phyloP scores from a whole-genome alignment of 306 rosid genomes.

The Quercus bicolor region DNA sequence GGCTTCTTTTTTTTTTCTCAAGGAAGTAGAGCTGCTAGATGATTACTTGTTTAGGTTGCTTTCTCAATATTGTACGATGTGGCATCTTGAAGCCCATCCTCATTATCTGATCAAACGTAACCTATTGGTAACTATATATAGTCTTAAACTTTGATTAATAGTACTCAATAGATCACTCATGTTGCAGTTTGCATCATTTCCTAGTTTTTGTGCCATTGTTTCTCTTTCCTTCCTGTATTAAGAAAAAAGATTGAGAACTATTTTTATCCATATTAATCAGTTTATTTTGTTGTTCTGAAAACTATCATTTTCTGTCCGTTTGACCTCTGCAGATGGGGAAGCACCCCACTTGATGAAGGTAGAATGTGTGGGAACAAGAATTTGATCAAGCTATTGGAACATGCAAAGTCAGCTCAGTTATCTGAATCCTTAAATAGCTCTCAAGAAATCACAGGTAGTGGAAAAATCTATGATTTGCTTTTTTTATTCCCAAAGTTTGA shows the following conservation, averaged over 20 bases:
- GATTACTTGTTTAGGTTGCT: not conserved
- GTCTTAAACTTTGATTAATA: not conserved
- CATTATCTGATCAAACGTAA: not conserved
- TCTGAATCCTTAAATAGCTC: slow-evolving; percentile 37
- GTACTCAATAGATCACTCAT: not conserved
- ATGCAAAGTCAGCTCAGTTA: slow-evolving; percentile 64
- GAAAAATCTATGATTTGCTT: not conserved
- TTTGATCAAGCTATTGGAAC: slow-evolving; percentile 70
- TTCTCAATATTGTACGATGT: not conserved
- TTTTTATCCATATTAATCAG: not conserved
- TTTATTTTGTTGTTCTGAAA: not conserved
- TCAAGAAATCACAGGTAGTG: slow-evolving; percentile 56
- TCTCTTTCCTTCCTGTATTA: slow-evolving; percentile 15
- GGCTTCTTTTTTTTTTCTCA: not conserved
- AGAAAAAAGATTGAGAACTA: not conserved
- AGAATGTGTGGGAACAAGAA: slow-evolving; percentile 80
- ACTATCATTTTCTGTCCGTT: not conserved
- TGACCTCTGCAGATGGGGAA: slow-evolving; percentile 73
- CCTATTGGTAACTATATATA: not conserved
- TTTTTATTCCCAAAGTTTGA: not conserved
- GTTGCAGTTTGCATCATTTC: not conserved
- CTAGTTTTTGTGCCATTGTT: not conserved
- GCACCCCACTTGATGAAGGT: slow-evolving; percentile 85
- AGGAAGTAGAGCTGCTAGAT: not conserved
- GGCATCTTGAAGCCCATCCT: slow-evolving; percentile 1